Percentiles rank a stretch among this genome's conserved stretches.
Conservation (phyloP, 352 stramenopile genomes). For the Thalassiosira allenii region DNA sequence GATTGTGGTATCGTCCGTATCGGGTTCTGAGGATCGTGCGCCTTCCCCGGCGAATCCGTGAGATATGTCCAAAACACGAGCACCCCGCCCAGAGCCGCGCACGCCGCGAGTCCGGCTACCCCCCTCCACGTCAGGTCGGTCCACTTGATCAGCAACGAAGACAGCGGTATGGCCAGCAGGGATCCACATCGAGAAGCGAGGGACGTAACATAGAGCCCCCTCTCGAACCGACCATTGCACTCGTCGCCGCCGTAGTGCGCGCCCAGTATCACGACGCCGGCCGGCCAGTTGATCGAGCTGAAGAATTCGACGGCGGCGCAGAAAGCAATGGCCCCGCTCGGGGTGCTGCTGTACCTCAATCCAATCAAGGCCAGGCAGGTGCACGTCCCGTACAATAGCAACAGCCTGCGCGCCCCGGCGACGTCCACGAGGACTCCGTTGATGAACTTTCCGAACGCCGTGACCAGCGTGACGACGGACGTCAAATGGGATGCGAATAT, state of each 20-base stretch:
- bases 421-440: constrained; percentile 79
- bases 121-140: constrained; percentile 57
- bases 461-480: constrained; percentile 67
- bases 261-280: constrained; percentile 70
- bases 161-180: constrained; percentile 74
- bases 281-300: constrained; percentile 75
- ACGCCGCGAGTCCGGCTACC: constrained; percentile 51
- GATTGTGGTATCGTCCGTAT: constrained; percentile 43
- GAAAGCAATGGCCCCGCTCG: constrained; percentile 51
- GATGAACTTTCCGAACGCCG: constrained; percentile 81
- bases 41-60: constrained; percentile 66
- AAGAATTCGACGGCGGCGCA: constrained; percentile 83
- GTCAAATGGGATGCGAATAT: constrained; percentile 71
- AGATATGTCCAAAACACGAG: constrained; percentile 68
- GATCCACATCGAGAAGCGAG: constrained; percentile 77
- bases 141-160: constrained; percentile 69
- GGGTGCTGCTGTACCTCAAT: constrained; percentile 60
- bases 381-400: constrained; percentile 62
- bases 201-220: constrained; percentile 74
- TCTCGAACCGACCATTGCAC: constrained; percentile 70
- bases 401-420: constrained; percentile 69
- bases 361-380: constrained; percentile 62
- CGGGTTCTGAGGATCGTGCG: constrained; percentile 82
- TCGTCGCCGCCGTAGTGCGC: constrained; percentile 48
- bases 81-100: constrained; percentile 57